Evolutionary conservation across 345 rosid species (phyloP).

Genomic region (Populus nigra): DNA sequence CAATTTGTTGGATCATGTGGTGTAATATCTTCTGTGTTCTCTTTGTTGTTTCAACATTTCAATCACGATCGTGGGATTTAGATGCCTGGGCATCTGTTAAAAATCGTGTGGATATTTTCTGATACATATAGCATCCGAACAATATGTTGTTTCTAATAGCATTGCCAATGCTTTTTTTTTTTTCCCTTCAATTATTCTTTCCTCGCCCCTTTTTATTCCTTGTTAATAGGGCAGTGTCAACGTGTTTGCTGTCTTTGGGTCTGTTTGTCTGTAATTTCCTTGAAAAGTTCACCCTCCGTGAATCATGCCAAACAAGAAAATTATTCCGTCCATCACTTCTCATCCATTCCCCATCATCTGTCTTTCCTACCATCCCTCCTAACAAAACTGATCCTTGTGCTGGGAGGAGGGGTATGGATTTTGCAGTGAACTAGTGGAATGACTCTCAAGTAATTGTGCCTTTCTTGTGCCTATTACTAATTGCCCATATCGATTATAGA

Average conservation of each 20-base stretch:
- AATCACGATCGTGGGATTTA: constrained; percentile 11
- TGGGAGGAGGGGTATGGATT: neutral
- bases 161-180: neutral
- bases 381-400: neutral
- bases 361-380: no score
- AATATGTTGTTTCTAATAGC: neutral
- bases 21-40: constrained; percentile 34
- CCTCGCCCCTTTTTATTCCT: neutral
- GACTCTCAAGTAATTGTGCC: neutral
- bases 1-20: constrained; percentile 21
- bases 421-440: neutral
- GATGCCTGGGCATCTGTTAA: constrained; percentile 6
- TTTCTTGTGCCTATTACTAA: neutral
- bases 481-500: no score
- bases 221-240: neutral
- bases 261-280: no score
- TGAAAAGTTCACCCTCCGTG: neutral
- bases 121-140: neutral
- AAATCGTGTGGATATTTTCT: neutral
- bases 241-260: neutral
- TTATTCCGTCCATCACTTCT: no score
- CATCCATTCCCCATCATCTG: no score
- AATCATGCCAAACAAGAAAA: neutral
- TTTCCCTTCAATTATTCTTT: neutral
- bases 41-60: constrained; percentile 15